Percentiles rank a stretch among this genome's conserved stretches.
Conservation (phyloP, 2,329 filamentous ascomycete species). For the Beauveria varroae region DNA sequence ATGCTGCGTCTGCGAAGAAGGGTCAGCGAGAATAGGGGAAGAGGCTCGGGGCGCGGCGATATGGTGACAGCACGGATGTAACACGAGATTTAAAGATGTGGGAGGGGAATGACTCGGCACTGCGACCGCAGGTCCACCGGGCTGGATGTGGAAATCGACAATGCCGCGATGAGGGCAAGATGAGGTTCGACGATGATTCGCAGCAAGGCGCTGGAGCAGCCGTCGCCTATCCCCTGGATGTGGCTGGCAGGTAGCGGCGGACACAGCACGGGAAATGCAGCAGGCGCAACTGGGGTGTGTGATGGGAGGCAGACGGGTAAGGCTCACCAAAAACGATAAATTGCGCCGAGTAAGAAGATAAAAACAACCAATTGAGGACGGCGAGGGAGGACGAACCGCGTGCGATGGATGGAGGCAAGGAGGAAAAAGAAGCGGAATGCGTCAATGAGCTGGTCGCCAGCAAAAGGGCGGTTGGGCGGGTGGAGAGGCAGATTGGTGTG, state of each 20-base stretch:
- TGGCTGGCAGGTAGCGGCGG: slow-evolving; percentile 9
- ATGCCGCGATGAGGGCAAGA: background rate
- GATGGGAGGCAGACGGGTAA: background rate
- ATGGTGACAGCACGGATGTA: background rate
- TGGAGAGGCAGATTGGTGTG: background rate
- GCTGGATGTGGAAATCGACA: background rate
- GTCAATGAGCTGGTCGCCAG: slow-evolving; percentile 11
- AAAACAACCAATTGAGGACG: slow-evolving; percentile 17
- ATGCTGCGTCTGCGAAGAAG: slow-evolving; percentile 4
- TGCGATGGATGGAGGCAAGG: slow-evolving; percentile 15
- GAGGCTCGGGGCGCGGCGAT: background rate
- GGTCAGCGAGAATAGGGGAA: slow-evolving; percentile 13
- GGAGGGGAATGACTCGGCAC: background rate
- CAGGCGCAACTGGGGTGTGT: background rate
- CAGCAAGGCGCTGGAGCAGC: background rate
- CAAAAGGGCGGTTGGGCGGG: slow-evolving; percentile 8
- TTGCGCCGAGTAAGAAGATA: background rate
- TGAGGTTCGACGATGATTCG: background rate
- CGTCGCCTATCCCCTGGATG: background rate
- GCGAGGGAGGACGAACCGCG: slow-evolving; percentile 16
- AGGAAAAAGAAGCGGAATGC: slow-evolving; percentile 14
- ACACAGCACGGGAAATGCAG: background rate
- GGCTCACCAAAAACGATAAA: slow-evolving; percentile 1
- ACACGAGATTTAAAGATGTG: background rate
- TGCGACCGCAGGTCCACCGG: background rate